Evolutionary conservation across 2,329 filamentous ascomycete genomes (phyloP), one percentile per base, ranked within the genome.

Genomic region (Aspergillus caelatus): DNA sequence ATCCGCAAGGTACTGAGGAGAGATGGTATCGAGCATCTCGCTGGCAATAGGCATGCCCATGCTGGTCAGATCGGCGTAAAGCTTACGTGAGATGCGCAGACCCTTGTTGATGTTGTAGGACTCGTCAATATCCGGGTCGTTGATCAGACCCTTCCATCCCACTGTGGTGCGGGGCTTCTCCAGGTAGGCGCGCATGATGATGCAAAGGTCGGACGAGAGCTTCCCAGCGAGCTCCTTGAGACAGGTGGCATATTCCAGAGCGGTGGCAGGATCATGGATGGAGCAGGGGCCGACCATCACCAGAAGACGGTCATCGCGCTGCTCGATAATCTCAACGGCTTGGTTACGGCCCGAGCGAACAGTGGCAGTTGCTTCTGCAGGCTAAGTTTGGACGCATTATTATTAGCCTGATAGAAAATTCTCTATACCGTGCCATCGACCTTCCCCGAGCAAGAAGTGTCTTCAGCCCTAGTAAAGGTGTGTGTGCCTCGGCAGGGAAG

Each of bases 51-150:
- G 95, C 87, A 99, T 93, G 71, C 95, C 95, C 68, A 85, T 84
- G 66, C 84, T 84, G 41, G 94, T 99, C 65, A 99, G 85, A 75
- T 98, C 94, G 72, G 91, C 88, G 83, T 97, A 99, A 76, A 99
- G 86, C 82, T 97, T 91, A 72, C 95, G 88, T n/a, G 92, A 94
- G 62, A 97, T 89, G 34, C 93, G 89, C 62, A 99, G 86, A 59
- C 95, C 95, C 86, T 98, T 98, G 88, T 99, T 99, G 85, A 99
- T 99, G 83, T 97, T 88, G 90, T 91, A 99, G 75, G 91, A 95
- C 78, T 95, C 90, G 80, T 99, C 93, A 78, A 99, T 97, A 74
- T 98, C 94, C 2, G 95, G 95, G 79, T 99, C 95, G 81, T 99
- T 99, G 86, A 99, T 97, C 79, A 99, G 85, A 58, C 95, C 95